A percentile compares a stretch with the other conserved stretches of the same genome.
These are phyloP conservation scores for Moesziomyces antarcticus DNA, from an alignment of 1,284 basidiomycete species.

Conservation along the genomic window DNA sequence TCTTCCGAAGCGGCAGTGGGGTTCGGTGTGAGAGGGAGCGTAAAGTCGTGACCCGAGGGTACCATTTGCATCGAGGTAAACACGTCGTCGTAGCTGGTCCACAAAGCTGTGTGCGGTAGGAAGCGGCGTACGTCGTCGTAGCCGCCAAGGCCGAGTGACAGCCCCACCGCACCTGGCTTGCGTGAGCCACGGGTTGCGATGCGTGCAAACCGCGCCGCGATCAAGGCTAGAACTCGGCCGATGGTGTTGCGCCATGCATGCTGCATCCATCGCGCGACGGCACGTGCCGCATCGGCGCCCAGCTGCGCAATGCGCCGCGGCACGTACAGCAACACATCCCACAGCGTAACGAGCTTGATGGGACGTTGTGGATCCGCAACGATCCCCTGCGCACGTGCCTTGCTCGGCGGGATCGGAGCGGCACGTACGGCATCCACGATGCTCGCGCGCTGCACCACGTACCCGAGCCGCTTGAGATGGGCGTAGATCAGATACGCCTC, in stretches of 20 bases:
- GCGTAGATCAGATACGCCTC: constrained; percentile 92
- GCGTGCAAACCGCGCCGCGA: neutral
- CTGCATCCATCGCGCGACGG: constrained; percentile 1
- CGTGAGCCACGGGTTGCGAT: neutral
- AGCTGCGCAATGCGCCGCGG: constrained; percentile 44
- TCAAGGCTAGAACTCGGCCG: neutral
- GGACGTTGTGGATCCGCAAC: constrained; percentile 51
- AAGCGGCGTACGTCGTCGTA: constrained; percentile 26
- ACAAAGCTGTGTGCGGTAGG: constrained; percentile 14
- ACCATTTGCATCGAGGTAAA: constrained; percentile 76
- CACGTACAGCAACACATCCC: constrained; percentile 48
- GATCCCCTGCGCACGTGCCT: constrained; percentile 18
- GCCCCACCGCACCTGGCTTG: neutral
- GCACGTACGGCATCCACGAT: constrained; percentile 48
- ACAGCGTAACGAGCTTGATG: constrained; percentile 45
- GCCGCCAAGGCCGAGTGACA: constrained; percentile 1
- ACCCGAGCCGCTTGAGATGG: constrained; percentile 90
- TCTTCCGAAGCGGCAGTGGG: neutral
- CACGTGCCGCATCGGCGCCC: constrained; percentile 5
- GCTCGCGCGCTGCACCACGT: constrained; percentile 79
- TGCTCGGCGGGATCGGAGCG: constrained; percentile 12
- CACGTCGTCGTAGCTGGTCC: constrained; percentile 41
- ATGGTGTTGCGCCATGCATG: constrained; percentile 3
- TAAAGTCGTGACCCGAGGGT: constrained; percentile 72
- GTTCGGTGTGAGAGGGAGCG: constrained; percentile 63